Percentiles rank a stretch among this genome's conserved stretches.
These are phyloP conservation scores for Trifolium subterraneum DNA, from an alignment of 306 rosid species.

Conservation along the genomic window DNA sequence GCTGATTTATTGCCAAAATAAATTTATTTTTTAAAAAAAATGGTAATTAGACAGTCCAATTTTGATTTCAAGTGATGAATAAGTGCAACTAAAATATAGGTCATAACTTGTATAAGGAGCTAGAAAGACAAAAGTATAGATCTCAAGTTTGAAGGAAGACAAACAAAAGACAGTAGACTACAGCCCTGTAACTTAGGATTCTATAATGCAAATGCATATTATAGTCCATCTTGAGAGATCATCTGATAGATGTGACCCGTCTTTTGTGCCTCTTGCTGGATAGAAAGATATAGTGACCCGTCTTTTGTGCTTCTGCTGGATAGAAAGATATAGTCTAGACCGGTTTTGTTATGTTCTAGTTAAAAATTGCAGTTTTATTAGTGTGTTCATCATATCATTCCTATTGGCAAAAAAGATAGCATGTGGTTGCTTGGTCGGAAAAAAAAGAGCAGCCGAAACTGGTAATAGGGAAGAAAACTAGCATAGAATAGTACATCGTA, in stretches of 20 bases:
- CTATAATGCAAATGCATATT: neutral
- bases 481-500: neutral
- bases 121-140: neutral
- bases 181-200: neutral
- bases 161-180: neutral
- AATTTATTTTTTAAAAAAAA: neutral
- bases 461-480: conserved; percentile 1
- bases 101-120: neutral
- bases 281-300: neutral
- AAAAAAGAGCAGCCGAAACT: neutral
- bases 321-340: neutral
- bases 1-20: neutral
- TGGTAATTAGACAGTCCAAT: neutral
- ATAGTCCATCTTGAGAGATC: neutral
- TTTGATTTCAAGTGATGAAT: neutral
- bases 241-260: neutral
- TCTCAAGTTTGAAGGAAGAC: conserved; percentile 17
- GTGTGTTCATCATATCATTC: neutral
- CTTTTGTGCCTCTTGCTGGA: neutral
- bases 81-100: neutral
- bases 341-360: neutral
- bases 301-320: neutral
- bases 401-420: neutral
- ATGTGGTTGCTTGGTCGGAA: neutral
- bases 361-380: conserved; percentile 1